Evolutionary conservation across 345 rosid species (phyloP).

Genomic region (Microcos paniculata): DNA sequence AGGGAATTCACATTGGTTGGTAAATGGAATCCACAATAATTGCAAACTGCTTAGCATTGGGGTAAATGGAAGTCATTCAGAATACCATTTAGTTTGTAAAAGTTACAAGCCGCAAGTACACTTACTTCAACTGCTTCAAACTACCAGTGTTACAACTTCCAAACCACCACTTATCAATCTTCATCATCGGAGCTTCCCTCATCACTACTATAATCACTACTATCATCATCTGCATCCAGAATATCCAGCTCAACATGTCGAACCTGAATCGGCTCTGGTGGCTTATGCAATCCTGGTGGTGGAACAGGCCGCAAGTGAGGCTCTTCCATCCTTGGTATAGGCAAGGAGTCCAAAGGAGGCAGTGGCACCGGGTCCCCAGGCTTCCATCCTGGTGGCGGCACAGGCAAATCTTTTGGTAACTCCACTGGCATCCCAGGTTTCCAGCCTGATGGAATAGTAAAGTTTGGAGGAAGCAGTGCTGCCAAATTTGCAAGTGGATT

Average conservation of each 20-base stretch:
- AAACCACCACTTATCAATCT: constrained; percentile 17
- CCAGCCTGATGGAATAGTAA: constrained; percentile 84
- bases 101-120: neutral
- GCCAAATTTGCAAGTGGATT: constrained; percentile 40
- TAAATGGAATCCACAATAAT: neutral
- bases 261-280: constrained; percentile 72
- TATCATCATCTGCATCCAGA: constrained; percentile 60
- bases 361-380: constrained; percentile 82
- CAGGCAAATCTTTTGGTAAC: constrained; percentile 64
- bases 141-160: neutral
- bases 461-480: constrained; percentile 60
- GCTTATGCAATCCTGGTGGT: constrained; percentile 58
- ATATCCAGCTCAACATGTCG: constrained; percentile 86
- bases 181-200: constrained; percentile 44
- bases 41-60: neutral
- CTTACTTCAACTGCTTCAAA: neutral
- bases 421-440: constrained; percentile 95
- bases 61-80: neutral
- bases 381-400: constrained; percentile 92
- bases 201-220: constrained; percentile 61
- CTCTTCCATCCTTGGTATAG: constrained; percentile 47
- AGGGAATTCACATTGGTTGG: neutral
- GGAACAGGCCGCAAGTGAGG: constrained; percentile 48
- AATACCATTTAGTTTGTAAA: neutral
- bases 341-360: constrained; percentile 63